Evolutionary conservation across 1,284 basidiomycete genomes (phyloP).

Genomic region (Apiotrichum akiyoshidainum): DNA sequence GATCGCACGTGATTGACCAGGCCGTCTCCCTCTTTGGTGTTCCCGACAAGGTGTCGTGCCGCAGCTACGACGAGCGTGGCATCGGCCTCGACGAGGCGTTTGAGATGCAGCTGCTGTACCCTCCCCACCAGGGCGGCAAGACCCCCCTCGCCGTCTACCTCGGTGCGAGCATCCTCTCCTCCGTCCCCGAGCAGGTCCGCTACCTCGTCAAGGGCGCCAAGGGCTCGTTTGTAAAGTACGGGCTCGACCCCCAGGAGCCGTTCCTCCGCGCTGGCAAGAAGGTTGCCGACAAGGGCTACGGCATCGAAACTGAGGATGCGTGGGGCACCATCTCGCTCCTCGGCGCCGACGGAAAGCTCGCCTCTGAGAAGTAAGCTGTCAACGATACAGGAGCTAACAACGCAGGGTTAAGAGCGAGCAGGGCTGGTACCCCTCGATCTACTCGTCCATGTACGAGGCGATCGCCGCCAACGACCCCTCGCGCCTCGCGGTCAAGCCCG

Average conservation of each 20-base stretch:
- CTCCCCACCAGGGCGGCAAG: slow-evolving; percentile 52
- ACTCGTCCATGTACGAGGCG: slow-evolving; percentile 27
- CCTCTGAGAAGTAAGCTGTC: slow-evolving; percentile 4
- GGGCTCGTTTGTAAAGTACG: slow-evolving; percentile 71
- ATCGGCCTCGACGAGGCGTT: slow-evolving; percentile 46
- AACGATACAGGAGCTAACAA: not conserved
- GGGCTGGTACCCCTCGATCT: slow-evolving; percentile 32
- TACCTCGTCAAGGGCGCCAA: slow-evolving; percentile 61
- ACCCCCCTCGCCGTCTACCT: slow-evolving; percentile 65
- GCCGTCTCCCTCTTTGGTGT: slow-evolving; percentile 70
- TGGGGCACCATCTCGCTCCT: slow-evolving; percentile 22
- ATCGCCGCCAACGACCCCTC: slow-evolving; percentile 23
- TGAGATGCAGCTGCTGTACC: slow-evolving; percentile 67
- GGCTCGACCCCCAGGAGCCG: slow-evolving; percentile 74
- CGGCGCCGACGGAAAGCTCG: slow-evolving; percentile 10
- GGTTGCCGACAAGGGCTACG: slow-evolving; percentile 23
- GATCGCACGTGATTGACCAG: slow-evolving; percentile 66
- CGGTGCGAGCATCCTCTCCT: slow-evolving; percentile 66
- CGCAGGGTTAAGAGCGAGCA: slow-evolving; percentile 10
- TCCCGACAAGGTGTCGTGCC: slow-evolving; percentile 59
- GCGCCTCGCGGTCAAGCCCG: slow-evolving; percentile 28
- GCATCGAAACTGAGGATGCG: slow-evolving; percentile 19
- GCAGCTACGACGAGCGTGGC: slow-evolving; percentile 36
- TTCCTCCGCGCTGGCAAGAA: slow-evolving; percentile 39
- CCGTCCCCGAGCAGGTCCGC: slow-evolving; percentile 61